A percentile compares a stretch with the other conserved stretches of the same genome.
These are phyloP conservation scores for Mucor irregularis DNA, from an alignment of 371 early-diverging fungal species.

Conservation along the genomic window DNA sequence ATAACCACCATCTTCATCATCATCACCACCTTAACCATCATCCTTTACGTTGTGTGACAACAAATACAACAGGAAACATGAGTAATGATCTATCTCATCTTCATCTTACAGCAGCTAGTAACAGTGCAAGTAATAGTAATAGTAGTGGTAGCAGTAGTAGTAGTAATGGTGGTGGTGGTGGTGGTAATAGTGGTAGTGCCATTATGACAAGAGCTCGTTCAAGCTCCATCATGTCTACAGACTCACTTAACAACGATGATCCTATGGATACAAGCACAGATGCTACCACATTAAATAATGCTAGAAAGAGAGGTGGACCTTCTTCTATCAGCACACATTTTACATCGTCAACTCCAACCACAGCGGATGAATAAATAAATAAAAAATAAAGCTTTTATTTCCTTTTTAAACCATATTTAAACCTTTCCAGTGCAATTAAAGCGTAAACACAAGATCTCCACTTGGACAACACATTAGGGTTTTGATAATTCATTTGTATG, in stretches of 20 bases:
- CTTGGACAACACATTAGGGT: conserved; percentile 7
- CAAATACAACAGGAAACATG: conserved; percentile 1
- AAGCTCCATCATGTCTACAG: conserved; percentile 36
- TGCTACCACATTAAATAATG: not conserved
- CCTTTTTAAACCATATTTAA: not conserved
- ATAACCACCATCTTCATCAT: conserved; percentile 20
- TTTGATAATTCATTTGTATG: not conserved
- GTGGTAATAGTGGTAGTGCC: conserved; percentile 19
- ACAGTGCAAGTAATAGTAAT: not conserved
- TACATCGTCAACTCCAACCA: too few species aligned
- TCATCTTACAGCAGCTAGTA: not conserved
- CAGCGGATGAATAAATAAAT: not conserved
- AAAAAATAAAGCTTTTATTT: not conserved
- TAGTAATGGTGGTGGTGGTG: not conserved
- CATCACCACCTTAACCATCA: conserved; percentile 11
- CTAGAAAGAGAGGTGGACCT: conserved; percentile 6
- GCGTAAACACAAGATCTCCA: conserved; percentile 20
- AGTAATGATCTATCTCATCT: conserved; percentile 13
- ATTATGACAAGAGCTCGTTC: too few species aligned
- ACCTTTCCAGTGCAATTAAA: conserved; percentile 19
- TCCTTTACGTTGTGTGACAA: not conserved
- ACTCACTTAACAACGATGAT: conserved; percentile 20
- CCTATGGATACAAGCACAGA: conserved; percentile 21
- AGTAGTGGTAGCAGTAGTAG: not conserved
- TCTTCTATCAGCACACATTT: conserved; percentile 7